Conservation (phyloP, 768 basidiomycete species). For the Trametes maxima region DNA sequence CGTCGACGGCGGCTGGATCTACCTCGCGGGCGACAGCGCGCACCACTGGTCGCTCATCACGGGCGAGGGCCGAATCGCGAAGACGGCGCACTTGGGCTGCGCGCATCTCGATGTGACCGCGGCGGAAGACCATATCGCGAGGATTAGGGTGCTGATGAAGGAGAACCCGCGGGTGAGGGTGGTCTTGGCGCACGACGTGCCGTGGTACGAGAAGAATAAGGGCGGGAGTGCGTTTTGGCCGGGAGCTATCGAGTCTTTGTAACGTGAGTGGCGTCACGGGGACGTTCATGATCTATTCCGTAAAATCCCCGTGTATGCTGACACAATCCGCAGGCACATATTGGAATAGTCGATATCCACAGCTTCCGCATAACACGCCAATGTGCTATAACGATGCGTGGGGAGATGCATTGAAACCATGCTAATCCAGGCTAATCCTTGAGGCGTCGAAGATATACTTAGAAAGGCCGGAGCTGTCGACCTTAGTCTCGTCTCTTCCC, state of each 20-base stretch:
- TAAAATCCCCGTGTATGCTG: too few species aligned
- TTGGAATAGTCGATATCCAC: too few species aligned
- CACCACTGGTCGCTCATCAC: conserved; percentile 51
- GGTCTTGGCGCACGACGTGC: conserved; percentile 53
- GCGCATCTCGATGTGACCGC: conserved; percentile 45
- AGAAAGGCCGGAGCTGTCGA: too few species aligned
- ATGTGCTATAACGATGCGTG: too few species aligned
- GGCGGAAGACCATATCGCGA: conserved; percentile 45
- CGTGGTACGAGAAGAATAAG: conserved; percentile 52
- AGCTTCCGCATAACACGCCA: too few species aligned
- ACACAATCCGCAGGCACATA: not conserved
- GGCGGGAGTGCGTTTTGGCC: conserved; percentile 43
- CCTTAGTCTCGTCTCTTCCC: too few species aligned
- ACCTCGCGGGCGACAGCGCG: conserved; percentile 54
- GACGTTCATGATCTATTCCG: not conserved
- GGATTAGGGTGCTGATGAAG: conserved; percentile 37
- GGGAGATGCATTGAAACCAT: too few species aligned
- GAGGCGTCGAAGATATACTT: too few species aligned
- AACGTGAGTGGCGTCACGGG: not conserved
- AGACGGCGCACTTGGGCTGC: conserved; percentile 36
- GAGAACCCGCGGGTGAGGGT: conserved; percentile 40
- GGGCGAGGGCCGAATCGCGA: conserved; percentile 44
- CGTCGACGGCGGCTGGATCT: conserved; percentile 57
- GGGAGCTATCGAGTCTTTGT: conserved; percentile 21
- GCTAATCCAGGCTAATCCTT: too few species aligned